Base-by-base conservation (phyloP, 1,284 basidiomycete species). In the Takashimella koratensis region DNA sequence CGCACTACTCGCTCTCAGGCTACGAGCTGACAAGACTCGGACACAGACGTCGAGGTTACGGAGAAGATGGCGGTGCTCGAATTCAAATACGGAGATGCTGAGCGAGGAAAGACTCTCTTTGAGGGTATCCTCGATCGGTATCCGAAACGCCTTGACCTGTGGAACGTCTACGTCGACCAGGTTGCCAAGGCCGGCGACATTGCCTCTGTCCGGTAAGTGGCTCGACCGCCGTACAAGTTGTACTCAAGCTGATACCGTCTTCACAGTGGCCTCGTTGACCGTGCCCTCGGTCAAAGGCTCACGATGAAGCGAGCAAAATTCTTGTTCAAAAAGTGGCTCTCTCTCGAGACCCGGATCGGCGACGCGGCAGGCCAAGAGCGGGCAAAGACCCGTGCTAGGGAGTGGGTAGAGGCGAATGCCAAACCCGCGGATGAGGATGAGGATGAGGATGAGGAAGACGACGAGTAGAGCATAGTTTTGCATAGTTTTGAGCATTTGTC, bases 271-370 rank as follows among this genome's bases (percentile, higher is more conserved):
- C 75, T 98, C 19, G 93, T 97, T 65, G 86, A 88, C 57, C 86
- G 93, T 12, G 83, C 90, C 6, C 78, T 98, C 12, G 77, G 82
- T 19, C 80, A 86, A 22, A 96, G 94, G 73, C 87, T 96, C 80
- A 94, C 90, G 5, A 89, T 85, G 66, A 93, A 96, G 74, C 94
- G 95, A 78, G 91, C 90, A 51, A 95, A 95, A 88, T 84, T 86
- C 40, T 86, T 95, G 73, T 96, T 98, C 83, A 98, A 99, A 76
- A 98, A 98, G 76, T 98, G 95, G 91, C 80, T 98, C 40, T 86
- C 86, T 54, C 77, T 97, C 44, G 96, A 99, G 76, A 84, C 84
- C 64, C 82, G 84, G 60, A 78, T 93, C 52, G 96, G 96, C 1
- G 90, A 96, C 66, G 87, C 87, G 54, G 84, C 86, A 45, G 93